Conservation (phyloP, 371 early-diverging fungal genomes). For the Apophysomyces ossiformis region DNA sequence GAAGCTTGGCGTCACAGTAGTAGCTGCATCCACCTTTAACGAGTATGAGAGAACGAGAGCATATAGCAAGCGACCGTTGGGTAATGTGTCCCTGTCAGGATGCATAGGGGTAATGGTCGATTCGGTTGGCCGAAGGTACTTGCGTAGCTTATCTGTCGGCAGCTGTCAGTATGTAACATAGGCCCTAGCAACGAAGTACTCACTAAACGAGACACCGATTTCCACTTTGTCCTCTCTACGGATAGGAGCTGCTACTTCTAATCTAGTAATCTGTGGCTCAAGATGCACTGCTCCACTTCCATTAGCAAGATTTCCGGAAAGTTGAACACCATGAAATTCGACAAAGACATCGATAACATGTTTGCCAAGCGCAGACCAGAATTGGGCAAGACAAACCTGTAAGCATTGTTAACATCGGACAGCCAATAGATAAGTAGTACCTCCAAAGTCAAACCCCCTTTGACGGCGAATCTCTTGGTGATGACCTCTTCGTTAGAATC, state of each 20-base stretch:
- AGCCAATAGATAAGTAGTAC: constrained; percentile 30
- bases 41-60: constrained; percentile 78
- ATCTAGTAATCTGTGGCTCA: constrained; percentile 60
- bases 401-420: background rate
- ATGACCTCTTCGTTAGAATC: constrained; percentile 65
- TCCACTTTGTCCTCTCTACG: constrained; percentile 73
- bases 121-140: constrained; percentile 70
- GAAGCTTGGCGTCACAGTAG: constrained; percentile 63
- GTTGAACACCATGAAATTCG: constrained; percentile 81
- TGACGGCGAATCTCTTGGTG: constrained; percentile 65
- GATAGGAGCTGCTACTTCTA: constrained; percentile 75
- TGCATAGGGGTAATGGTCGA: constrained; percentile 67
- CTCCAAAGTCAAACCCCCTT: constrained; percentile 81
- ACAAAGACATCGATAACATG: constrained; percentile 75
- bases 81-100: constrained; percentile 77
- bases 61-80: constrained; percentile 68
- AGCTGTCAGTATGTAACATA: background rate
- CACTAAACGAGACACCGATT: constrained; percentile 57
- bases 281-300: constrained; percentile 57
- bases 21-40: constrained; percentile 59
- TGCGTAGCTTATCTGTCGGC: constrained; percentile 61
- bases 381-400: constrained; percentile 73
- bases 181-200: background rate
- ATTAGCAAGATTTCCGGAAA: constrained; percentile 64
- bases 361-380: constrained; percentile 82